Evolutionary conservation across 225 moss, liverwort and hornwort species (phyloP).

Genomic region (Marchantia paleacea): DNA sequence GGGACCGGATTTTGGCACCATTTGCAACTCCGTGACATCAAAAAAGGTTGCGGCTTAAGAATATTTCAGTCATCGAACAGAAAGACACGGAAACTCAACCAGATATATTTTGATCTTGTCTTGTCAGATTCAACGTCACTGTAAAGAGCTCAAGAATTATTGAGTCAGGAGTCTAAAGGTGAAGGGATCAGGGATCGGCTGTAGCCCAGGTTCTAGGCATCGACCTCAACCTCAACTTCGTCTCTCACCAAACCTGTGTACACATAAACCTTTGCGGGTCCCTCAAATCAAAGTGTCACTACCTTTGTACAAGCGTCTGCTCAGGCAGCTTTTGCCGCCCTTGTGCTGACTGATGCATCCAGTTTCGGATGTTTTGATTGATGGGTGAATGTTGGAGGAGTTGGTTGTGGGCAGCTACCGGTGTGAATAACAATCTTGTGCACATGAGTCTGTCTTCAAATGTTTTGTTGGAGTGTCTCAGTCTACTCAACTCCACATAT

Average conservation of each 20-base stretch:
- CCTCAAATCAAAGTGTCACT: neutral
- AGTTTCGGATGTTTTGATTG: too few species aligned
- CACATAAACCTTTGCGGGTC: neutral
- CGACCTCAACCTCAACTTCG: neutral
- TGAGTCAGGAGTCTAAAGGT: neutral
- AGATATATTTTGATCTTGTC: neutral
- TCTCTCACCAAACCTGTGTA: neutral
- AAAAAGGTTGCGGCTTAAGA: slow-evolving; percentile 83
- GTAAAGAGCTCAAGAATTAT: neutral
- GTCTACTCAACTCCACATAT: too few species aligned
- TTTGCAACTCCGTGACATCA: slow-evolving; percentile 65
- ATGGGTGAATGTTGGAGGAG: too few species aligned
- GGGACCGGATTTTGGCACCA: slow-evolving; percentile 60
- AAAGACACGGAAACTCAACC: neutral
- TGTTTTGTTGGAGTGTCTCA: too few species aligned
- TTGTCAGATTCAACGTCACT: neutral
- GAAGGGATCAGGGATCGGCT: neutral
- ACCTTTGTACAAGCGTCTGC: neutral
- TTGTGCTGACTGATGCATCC: too few species aligned
- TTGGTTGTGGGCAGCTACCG: too few species aligned
- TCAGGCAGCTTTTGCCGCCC: neutral
- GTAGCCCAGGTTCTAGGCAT: neutral
- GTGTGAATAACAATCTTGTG: too few species aligned
- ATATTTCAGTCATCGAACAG: neutral
- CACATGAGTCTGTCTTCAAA: too few species aligned